Percentiles rank a stretch among this genome's conserved stretches.
Conservation (phyloP, 2,329 filamentous ascomycete species). For the Fusarium scirpi region DNA sequence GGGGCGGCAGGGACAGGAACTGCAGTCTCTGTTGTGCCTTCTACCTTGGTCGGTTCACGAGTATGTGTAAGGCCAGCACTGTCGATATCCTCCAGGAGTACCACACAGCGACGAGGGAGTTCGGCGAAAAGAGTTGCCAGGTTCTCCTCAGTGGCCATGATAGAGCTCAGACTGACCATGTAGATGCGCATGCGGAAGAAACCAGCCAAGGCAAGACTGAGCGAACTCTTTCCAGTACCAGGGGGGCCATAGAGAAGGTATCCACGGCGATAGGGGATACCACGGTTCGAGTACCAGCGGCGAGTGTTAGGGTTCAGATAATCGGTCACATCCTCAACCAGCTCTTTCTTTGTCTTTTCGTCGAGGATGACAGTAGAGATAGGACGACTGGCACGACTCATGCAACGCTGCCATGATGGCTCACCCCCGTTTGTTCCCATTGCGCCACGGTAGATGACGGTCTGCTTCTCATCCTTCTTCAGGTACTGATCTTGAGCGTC, state of each 20-base stretch:
- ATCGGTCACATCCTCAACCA: slow-evolving; percentile 71
- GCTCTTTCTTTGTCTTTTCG: slow-evolving; percentile 68
- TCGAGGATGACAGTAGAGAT: slow-evolving; percentile 75
- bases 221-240: slow-evolving; percentile 81
- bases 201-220: slow-evolving; percentile 77
- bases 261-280: slow-evolving; percentile 86
- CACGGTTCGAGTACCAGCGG: slow-evolving; percentile 85
- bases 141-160: slow-evolving; percentile 72
- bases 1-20: slow-evolving; percentile 18
- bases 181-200: slow-evolving; percentile 78
- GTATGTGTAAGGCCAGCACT: slow-evolving; percentile 76
- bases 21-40: slow-evolving; percentile 37
- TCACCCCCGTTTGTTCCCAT: slow-evolving; percentile 56
- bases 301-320: slow-evolving; percentile 72
- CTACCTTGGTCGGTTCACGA: slow-evolving; percentile 55
- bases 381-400: slow-evolving; percentile 69
- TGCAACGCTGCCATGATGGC: slow-evolving; percentile 70
- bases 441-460: slow-evolving; percentile 72
- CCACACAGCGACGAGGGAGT: slow-evolving; percentile 76
- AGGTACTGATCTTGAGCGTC: slow-evolving; percentile 68
- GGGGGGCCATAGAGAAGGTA: slow-evolving; percentile 86
- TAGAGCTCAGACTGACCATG: slow-evolving; percentile 75
- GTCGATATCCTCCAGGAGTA: slow-evolving; percentile 82
- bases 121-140: slow-evolving; percentile 73
- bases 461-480: slow-evolving; percentile 70